phyloP scores from a whole-genome alignment of 2,329 filamentous ascomycete species.

The Stachybotrys elegans region DNA sequence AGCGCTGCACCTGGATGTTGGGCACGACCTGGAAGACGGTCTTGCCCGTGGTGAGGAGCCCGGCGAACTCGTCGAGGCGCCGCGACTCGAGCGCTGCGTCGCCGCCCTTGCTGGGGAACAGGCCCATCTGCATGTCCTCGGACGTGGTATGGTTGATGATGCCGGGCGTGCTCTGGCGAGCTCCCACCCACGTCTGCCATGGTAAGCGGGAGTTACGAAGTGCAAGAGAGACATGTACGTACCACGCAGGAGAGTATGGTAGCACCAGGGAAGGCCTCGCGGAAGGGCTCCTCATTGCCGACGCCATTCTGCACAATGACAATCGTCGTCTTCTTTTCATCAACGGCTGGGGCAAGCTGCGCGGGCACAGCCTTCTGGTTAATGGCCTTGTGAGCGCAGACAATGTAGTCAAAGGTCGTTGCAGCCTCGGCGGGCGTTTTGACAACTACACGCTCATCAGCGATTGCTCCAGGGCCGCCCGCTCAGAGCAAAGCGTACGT shows the following conservation, averaged over 20 bases:
- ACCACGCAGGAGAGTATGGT: slow-evolving; percentile 53
- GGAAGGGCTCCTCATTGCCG: slow-evolving; percentile 52
- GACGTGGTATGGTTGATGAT: slow-evolving; percentile 43
- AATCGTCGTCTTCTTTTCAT: slow-evolving; percentile 39
- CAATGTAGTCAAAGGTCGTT: slow-evolving; percentile 13
- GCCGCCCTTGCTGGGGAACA: slow-evolving; percentile 35
- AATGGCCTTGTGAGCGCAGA: slow-evolving; percentile 16
- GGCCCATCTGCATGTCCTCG: slow-evolving; percentile 50
- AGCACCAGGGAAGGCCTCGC: slow-evolving; percentile 39
- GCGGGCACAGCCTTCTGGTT: slow-evolving; percentile 9
- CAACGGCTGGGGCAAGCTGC: slow-evolving; percentile 27
- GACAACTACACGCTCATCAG: slow-evolving; percentile 7
- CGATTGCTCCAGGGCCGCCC: neutral
- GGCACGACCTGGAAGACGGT: slow-evolving; percentile 43
- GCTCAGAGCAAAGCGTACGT: neutral
- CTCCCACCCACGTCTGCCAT: slow-evolving; percentile 45
- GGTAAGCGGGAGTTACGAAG: slow-evolving; percentile 1
- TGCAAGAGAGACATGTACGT: slow-evolving; percentile 14
- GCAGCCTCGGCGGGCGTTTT: slow-evolving; percentile 10
- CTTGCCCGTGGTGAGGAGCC: slow-evolving; percentile 32
- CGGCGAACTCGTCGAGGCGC: slow-evolving; percentile 34
- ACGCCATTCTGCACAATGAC: slow-evolving; percentile 60
- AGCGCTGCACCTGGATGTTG: slow-evolving; percentile 52
- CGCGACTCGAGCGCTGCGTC: slow-evolving; percentile 24
- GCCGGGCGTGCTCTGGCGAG: slow-evolving; percentile 43